Conservation (phyloP, 2,329 filamentous ascomycete genomes). For the Paecilomyces sp. region DNA sequence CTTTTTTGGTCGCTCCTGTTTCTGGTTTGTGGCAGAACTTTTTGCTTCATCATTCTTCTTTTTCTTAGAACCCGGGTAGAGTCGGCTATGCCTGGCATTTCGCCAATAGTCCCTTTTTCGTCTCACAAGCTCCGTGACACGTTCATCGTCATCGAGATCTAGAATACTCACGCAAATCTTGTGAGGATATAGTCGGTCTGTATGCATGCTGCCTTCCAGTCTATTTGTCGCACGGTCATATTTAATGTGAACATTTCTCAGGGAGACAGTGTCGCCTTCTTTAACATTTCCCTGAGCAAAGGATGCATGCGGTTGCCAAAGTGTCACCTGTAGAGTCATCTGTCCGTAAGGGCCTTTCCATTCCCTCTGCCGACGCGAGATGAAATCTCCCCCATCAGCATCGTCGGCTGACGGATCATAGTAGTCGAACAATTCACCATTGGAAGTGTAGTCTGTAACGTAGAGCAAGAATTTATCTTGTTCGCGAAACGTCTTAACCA, state of each 20-base stretch:
- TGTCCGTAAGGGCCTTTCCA: slow-evolving; percentile 73
- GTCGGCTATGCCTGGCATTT: slow-evolving; percentile 33
- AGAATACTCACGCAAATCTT: slow-evolving; percentile 56
- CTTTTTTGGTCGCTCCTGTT: slow-evolving; percentile 22
- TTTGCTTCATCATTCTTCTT: neutral
- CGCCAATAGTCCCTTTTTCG: slow-evolving; percentile 61
- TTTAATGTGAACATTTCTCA: slow-evolving; percentile 69
- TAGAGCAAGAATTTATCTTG: slow-evolving; percentile 55
- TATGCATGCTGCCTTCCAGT: slow-evolving; percentile 66
- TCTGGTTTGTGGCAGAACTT: slow-evolving; percentile 18
- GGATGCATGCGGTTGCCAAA: slow-evolving; percentile 61
- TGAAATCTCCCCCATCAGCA: slow-evolving; percentile 44
- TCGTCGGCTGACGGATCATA: slow-evolving; percentile 27
- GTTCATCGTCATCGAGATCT: slow-evolving; percentile 37
- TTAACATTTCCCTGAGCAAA: slow-evolving; percentile 52
- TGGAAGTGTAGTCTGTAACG: slow-evolving; percentile 75
- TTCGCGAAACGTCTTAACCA: slow-evolving; percentile 52
- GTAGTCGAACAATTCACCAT: slow-evolving; percentile 56
- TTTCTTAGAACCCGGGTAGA: slow-evolving; percentile 5
- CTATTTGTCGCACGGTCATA: slow-evolving; percentile 43
- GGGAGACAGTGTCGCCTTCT: slow-evolving; percentile 53
- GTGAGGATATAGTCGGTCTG: slow-evolving; percentile 46
- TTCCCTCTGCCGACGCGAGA: slow-evolving; percentile 24
- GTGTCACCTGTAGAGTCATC: slow-evolving; percentile 62
- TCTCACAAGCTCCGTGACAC: slow-evolving; percentile 51